Percentiles rank a stretch among this genome's conserved stretches.
Evolutionary conservation across 805 yeast species (phyloP).

Genomic region (Torulaspora indica): DNA sequence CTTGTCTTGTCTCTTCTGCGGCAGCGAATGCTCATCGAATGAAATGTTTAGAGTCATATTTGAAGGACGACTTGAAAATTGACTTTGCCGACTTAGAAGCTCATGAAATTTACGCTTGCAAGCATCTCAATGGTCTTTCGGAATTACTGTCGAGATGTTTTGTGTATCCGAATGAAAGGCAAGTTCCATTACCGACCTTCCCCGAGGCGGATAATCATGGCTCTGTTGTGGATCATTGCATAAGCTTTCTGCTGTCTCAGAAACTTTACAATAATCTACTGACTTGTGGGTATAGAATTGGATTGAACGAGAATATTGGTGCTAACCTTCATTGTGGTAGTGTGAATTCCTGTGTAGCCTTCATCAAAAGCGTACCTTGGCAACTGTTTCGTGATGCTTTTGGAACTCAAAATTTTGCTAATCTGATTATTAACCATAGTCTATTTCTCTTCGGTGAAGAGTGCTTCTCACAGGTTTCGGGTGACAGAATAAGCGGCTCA

Average conservation of each 20-base stretch:
- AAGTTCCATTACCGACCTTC: constrained; percentile 9
- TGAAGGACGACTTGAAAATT: constrained; percentile 8
- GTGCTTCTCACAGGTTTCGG: constrained; percentile 21
- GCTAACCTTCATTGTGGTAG: constrained; percentile 33
- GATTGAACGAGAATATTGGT: constrained; percentile 27
- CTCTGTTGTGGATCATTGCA: constrained; percentile 42
- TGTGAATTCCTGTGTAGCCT: constrained; percentile 38
- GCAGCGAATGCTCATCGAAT: constrained; percentile 4
- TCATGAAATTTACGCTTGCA: constrained; percentile 3
- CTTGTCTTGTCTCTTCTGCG: neutral
- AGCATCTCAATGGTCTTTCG: constrained; percentile 12
- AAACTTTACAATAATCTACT: constrained; percentile 39
- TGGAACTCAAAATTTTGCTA: constrained; percentile 40
- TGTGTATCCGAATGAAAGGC: constrained; percentile 11
- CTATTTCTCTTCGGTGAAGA: constrained; percentile 28
- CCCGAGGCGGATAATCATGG: constrained; percentile 16
- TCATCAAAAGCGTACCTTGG: constrained; percentile 46
- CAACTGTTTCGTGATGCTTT: constrained; percentile 37
- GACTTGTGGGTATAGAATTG: constrained; percentile 42
- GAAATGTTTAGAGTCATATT: constrained; percentile 13
- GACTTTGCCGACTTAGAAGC: neutral
- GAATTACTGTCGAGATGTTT: constrained; percentile 12
- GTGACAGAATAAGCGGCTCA: constrained; percentile 21
- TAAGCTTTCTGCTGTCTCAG: constrained; percentile 31
- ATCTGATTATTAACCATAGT: constrained; percentile 38